Percentiles rank a stretch among this genome's conserved stretches.
Conservation (phyloP, 768 basidiomycete genomes). For the Favolaschia claudopus region DNA sequence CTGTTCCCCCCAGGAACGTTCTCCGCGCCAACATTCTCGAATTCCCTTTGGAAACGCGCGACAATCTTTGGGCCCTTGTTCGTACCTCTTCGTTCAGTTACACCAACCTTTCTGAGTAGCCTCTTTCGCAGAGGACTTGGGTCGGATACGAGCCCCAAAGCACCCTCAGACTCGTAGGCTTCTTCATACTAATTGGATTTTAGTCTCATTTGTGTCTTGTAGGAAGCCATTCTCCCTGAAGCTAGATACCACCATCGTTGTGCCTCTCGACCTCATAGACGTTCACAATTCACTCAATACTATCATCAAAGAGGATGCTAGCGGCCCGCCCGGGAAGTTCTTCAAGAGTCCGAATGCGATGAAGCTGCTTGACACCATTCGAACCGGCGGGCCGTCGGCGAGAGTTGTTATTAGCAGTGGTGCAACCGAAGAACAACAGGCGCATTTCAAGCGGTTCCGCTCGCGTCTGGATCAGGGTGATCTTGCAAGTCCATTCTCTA, state of each 20-base stretch:
- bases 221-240: conserved; percentile 51
- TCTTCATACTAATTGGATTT: neutral
- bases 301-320: conserved; percentile 41
- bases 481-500: conserved; percentile 49
- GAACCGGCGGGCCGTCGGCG: conserved; percentile 58
- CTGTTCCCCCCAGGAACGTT: conserved; percentile 51
- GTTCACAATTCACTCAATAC: conserved; percentile 45
- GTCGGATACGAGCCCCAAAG: conserved; percentile 30
- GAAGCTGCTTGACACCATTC: conserved; percentile 60
- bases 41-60: conserved; percentile 50
- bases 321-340: conserved; percentile 65
- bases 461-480: conserved; percentile 59
- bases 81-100: conserved; percentile 34
- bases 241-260: conserved; percentile 55
- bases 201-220: neutral
- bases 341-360: conserved; percentile 57
- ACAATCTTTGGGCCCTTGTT: conserved; percentile 76
- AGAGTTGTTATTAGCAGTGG: conserved; percentile 48
- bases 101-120: conserved; percentile 5
- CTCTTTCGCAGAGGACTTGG: conserved; percentile 44
- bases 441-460: conserved; percentile 56
- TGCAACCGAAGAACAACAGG: conserved; percentile 51
- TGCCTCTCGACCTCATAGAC: conserved; percentile 59
- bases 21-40: conserved; percentile 23
- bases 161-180: conserved; percentile 39